Percentiles rank a stretch among this genome's conserved stretches.
phyloP scores from a whole-genome alignment of 108 stramenopile genomes.

The Asterionellopsis glacialis region DNA sequence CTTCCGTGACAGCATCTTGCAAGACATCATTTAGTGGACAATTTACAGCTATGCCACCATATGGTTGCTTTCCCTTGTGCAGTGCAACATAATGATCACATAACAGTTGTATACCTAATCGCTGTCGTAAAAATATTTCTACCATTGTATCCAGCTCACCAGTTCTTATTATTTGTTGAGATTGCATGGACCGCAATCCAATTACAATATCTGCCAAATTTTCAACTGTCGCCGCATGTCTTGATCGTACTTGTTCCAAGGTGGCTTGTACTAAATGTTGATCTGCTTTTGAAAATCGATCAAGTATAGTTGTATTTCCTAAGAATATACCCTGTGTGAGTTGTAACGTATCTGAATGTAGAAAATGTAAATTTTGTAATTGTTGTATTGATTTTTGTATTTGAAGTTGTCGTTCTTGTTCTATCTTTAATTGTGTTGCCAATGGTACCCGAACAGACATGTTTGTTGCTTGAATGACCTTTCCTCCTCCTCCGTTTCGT shows the following conservation, averaged over 20 bases:
- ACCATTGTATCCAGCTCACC: conserved; percentile 2
- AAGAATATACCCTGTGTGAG: conserved; percentile 19
- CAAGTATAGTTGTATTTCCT: conserved; percentile 24
- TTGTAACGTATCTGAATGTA: conserved; percentile 17
- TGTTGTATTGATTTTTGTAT: conserved; percentile 1
- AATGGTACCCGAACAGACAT: no score
- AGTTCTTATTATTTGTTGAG: no score
- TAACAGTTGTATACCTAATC: conserved; percentile 51
- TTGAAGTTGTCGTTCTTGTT: background rate
- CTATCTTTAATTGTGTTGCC: background rate
- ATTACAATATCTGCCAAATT: conserved; percentile 60
- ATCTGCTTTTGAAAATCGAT: conserved; percentile 17
- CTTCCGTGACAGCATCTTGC: conserved; percentile 61
- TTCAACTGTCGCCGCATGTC: conserved; percentile 73
- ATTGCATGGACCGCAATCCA: conserved; percentile 11
- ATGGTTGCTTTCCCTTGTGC: conserved; percentile 25
- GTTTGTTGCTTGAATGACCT: no score
- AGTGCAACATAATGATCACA: conserved; percentile 61
- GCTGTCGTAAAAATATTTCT: conserved; percentile 35
- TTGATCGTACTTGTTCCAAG: conserved; percentile 54
- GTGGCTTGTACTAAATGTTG: conserved; percentile 21
- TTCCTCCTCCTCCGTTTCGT: no score
- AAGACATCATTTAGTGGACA: conserved; percentile 33
- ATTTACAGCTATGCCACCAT: conserved; percentile 46
- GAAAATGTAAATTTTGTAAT: conserved; percentile 5